phyloP scores from a whole-genome alignment of 805 yeast species.

The Nakazawaea ernobii region DNA sequence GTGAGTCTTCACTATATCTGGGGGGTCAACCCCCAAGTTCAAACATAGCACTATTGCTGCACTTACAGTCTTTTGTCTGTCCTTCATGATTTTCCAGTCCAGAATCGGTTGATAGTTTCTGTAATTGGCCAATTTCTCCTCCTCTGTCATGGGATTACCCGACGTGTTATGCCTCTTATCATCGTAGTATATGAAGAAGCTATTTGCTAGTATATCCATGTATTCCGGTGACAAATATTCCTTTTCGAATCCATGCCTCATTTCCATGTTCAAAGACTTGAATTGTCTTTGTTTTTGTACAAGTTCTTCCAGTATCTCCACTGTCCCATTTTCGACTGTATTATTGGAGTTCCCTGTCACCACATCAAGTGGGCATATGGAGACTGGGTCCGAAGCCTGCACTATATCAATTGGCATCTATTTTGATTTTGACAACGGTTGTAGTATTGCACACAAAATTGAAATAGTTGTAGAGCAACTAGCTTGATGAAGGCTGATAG shows the following conservation, averaged over 20 bases:
- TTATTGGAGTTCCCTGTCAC: background rate
- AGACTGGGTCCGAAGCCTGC: background rate
- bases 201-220: conserved; percentile 50
- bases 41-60: conserved; percentile 90
- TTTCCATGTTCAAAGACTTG: conserved; percentile 46
- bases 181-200: conserved; percentile 80
- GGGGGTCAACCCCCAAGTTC: conserved; percentile 95
- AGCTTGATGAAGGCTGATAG: too few relatives aligned
- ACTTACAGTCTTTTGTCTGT: conserved; percentile 85
- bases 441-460: too few relatives aligned
- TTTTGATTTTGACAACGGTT: too few relatives aligned
- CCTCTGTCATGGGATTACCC: conserved; percentile 66
- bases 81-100: conserved; percentile 91
- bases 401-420: background rate
- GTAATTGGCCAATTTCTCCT: conserved; percentile 38
- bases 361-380: background rate
- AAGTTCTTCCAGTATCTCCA: background rate
- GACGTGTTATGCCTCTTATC: conserved; percentile 89
- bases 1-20: conserved; percentile 87
- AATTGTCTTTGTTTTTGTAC: conserved; percentile 22
- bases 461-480: too few relatives aligned
- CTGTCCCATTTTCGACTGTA: background rate
- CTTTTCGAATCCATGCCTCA: conserved; percentile 66
- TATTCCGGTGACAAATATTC: conserved; percentile 50
- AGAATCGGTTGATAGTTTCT: conserved; percentile 63